phyloP scores from a whole-genome alignment of 208 protist genomes.

The Acanthamoeba culbertsoni region DNA sequence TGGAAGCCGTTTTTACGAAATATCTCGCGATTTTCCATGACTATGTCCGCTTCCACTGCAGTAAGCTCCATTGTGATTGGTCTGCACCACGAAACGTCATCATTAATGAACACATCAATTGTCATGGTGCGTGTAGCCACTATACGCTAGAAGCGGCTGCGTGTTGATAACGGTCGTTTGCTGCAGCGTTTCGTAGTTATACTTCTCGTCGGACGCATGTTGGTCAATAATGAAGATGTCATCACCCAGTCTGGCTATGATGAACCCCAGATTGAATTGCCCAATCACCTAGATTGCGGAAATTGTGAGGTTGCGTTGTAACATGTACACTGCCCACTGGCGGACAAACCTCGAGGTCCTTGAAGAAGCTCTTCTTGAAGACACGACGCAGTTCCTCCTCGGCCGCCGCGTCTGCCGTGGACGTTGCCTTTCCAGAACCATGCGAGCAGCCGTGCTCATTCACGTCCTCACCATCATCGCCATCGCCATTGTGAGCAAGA shows the following conservation, averaged over 20 bases:
- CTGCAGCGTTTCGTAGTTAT: slow-evolving; percentile 64
- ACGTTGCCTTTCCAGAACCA: no score
- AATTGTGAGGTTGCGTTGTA: no score
- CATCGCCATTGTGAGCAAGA: no score
- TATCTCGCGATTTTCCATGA: slow-evolving; percentile 77
- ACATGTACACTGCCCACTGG: no score
- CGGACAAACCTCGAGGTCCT: not conserved
- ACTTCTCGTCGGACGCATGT: slow-evolving; percentile 83
- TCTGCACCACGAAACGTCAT: not conserved
- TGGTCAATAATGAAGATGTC: slow-evolving; percentile 85
- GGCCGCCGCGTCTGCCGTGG: not conserved
- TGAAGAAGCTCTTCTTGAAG: slow-evolving; percentile 19
- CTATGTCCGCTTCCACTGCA: slow-evolving; percentile 71
- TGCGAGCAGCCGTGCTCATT: not conserved
- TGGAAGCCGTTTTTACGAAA: slow-evolving; percentile 82
- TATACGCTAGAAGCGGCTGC: slow-evolving; percentile 58
- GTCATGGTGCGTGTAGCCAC: not conserved
- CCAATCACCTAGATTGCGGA: no score
- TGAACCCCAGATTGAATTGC: slow-evolving; percentile 83
- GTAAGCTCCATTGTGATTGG: slow-evolving; percentile 69
- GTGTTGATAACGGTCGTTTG: slow-evolving; percentile 32
- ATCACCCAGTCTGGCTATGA: slow-evolving; percentile 68
- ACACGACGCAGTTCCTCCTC: slow-evolving; percentile 42
- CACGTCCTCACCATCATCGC: no score
- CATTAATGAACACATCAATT: not conserved